Evolutionary conservation across 129 eudicot species (phyloP), one percentile per base, ranked within the genome.

Genomic region (Deinandra increscens): DNA sequence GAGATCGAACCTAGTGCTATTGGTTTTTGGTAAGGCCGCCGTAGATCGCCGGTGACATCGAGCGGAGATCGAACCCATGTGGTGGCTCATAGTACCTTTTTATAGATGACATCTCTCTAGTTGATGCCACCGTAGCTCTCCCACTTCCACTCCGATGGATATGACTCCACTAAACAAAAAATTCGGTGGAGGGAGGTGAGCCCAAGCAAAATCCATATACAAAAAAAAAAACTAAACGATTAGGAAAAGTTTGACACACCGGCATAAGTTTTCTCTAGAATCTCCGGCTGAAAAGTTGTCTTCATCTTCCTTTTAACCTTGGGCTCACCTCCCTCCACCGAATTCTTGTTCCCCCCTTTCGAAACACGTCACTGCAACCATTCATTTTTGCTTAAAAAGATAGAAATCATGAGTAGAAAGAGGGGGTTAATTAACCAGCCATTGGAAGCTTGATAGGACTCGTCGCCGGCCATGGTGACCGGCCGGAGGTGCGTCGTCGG

Each of bases 251-350:
- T 14, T 2, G 6, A 78, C 89, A 45, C 41, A 92, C 98, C 82
- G 50, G 90, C 94, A 76, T 88, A 92, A 46, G 98, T 86, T 72
- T 81, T 92, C 78, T 92, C 96, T 7, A 92, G 95, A 66, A 81
- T 49, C 70, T 88, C 95, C 88, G 88, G 67, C 89, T 88, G 98
- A 68, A 81, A 75, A 86, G 98, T 87, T 33, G 96, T 86, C 75
- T 92, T 92, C 96, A 88, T 88, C 80, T 86, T 88, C 62, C 98
- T 78, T 80, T 92, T 92, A 18, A 83, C 86, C 78, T 77, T 88
- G 0, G 68, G 78, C 75, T 92, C 97, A 11, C 82, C 92, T 1
- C 68, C 74, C 8, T 62, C 26, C 45, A 60, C 81, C 67, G 74
- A 68, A 81, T 71, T 64, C 45, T 77, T 86, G 45, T 43, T 74